These are phyloP conservation scores for Diplogelasinospora grovesii DNA, from an alignment of 495 filamentous ascomycete genomes.

Conservation along the genomic window DNA sequence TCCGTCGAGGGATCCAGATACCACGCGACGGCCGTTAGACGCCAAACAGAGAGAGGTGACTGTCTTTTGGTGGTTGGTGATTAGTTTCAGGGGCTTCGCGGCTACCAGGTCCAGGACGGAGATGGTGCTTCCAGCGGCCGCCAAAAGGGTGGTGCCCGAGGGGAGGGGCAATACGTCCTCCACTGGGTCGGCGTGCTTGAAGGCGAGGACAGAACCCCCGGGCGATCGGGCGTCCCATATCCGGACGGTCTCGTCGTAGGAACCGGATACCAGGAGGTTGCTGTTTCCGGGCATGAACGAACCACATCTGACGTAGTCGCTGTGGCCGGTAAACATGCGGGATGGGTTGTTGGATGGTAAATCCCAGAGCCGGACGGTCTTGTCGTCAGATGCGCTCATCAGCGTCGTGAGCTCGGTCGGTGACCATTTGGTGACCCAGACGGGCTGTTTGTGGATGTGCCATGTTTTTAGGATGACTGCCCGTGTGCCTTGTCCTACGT, in stretches of 20 bases:
- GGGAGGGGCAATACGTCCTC: slow-evolving; percentile 81
- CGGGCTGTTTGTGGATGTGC: slow-evolving; percentile 90
- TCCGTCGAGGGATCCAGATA: slow-evolving; percentile 85
- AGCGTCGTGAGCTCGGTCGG: slow-evolving; percentile 78
- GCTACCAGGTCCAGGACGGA: slow-evolving; percentile 92
- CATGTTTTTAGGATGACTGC: slow-evolving; percentile 93
- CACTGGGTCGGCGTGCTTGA: slow-evolving; percentile 83
- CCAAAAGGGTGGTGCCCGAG: slow-evolving; percentile 77
- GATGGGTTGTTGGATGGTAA: slow-evolving; percentile 69
- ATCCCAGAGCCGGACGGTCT: slow-evolving; percentile 90
- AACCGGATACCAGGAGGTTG: slow-evolving; percentile 73
- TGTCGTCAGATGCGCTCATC: slow-evolving; percentile 82
- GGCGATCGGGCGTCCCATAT: slow-evolving; percentile 85
- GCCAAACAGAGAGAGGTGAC: slow-evolving; percentile 78
- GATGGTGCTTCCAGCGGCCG: slow-evolving; percentile 79
- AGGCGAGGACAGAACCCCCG: slow-evolving; percentile 67
- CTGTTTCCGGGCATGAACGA: slow-evolving; percentile 76
- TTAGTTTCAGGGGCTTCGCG: slow-evolving; percentile 74
- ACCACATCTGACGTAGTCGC: slow-evolving; percentile 84
- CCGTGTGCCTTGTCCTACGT: slow-evolving; percentile 56
- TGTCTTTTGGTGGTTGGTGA: slow-evolving; percentile 95
- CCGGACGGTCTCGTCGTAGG: slow-evolving; percentile 89
- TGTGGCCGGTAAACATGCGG: slow-evolving; percentile 76
- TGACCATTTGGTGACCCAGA: slow-evolving; percentile 85
- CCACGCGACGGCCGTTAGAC: slow-evolving; percentile 67